Evolutionary conservation across 148 eudicot species (phyloP), one percentile per base, ranked within the genome.

Genomic region (Cornus kousa): DNA sequence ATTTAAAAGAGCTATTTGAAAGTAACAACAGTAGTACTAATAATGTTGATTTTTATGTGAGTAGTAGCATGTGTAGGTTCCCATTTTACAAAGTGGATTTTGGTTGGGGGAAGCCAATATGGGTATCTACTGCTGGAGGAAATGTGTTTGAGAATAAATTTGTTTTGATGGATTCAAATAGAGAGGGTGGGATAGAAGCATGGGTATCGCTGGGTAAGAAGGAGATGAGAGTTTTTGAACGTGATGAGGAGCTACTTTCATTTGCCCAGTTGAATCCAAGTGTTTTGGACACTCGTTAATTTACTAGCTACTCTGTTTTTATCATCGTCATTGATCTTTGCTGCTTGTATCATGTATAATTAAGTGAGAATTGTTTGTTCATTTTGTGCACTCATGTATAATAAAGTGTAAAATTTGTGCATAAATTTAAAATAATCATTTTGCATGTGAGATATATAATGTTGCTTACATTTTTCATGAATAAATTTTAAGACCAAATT

Each of bases 171-270:
- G 74, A 71, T 10, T 39, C 74, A 4, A 11, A 23, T 20, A 28
- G 28, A 28, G 28, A 28, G 28, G 28, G 28, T 28, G 28, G 28
- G 28, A 28, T 28, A 28, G 28, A 28, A 71, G 74, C 74, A 71
- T 22, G 57, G 74, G 74, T 46, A 5, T 7, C 6, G 12, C 9
- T 71, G 62, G 78, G 74, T n/a, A 68, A 74, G 32, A 16, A 67
- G 32, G 78, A 33, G 5, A 80, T 80, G 82, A 20, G 22, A 33
- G 5, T 40, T 31, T 35, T 77, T 12, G 28, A 31, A 53, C 2
- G 46, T 35, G 17, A 74, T 0, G 9, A 9, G 3, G 77, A 74
- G 28, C 77, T 74, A 0, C 50, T 74, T 24, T 23, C 28, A 23
- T 57, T 39, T 5, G 46, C 59, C 66, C 7, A 4, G 1, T 4